These are phyloP conservation scores for Sechiopsis laciniata DNA, from an alignment of 306 rosid species.

Conservation along the genomic window DNA sequence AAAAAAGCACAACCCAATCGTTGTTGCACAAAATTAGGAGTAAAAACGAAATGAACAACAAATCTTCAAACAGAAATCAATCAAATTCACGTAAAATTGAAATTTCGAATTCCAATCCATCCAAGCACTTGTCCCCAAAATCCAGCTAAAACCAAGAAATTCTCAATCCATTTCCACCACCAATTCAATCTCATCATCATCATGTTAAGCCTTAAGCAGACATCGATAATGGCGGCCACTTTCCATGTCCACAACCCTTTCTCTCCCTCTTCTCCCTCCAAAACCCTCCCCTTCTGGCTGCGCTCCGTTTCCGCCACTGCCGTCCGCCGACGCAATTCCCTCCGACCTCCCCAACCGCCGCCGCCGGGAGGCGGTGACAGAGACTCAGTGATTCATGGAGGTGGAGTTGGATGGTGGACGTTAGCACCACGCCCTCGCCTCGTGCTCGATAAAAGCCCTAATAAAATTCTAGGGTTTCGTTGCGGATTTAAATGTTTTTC, in stretches of 20 bases:
- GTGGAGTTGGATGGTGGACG: constrained; percentile 26
- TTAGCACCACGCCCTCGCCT: constrained; percentile 31
- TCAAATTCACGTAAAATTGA: not conserved
- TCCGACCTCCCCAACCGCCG: not conserved
- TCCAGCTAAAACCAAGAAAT: not conserved
- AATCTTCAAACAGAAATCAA: constrained; percentile 9
- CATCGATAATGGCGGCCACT: constrained; percentile 26
- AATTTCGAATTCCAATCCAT: not conserved
- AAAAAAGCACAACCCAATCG: not conserved
- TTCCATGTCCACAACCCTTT: constrained; percentile 18
- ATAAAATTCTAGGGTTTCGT: constrained; percentile 30
- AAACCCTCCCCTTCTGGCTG: not conserved
- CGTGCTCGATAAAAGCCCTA: constrained; percentile 32
- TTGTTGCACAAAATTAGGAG: not conserved
- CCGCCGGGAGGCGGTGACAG: constrained; percentile 2
- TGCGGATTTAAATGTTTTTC: constrained; percentile 19
- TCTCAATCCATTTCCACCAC: not conserved
- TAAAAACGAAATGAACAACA: not conserved
- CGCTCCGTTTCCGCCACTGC: constrained; percentile 14
- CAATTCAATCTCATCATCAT: not conserved
- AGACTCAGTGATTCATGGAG: constrained; percentile 16
- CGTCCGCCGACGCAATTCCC: constrained; percentile 10
- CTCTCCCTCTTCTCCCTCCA: not conserved
- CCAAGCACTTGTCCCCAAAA: not conserved
- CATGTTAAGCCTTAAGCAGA: constrained; percentile 26